Conservation (phyloP, 192 early-diverging fungal species). For the Funneliformis mosseae region DNA sequence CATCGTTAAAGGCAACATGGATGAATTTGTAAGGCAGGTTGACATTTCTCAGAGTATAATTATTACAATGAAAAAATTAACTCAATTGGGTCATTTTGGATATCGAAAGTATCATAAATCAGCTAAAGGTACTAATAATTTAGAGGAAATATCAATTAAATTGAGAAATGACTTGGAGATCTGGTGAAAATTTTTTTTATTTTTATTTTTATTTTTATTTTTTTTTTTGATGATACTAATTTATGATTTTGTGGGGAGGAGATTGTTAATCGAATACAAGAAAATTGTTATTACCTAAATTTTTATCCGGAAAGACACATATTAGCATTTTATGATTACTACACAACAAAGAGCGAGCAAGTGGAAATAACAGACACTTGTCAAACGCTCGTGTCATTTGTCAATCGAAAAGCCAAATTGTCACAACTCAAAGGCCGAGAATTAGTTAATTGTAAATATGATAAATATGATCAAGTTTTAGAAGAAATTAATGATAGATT, state of each 20-base stretch:
- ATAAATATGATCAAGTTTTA: neutral
- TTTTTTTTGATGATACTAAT: neutral
- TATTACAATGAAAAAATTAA: constrained; percentile 24
- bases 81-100: constrained; percentile 35
- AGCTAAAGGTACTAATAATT: neutral
- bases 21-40: constrained; percentile 32
- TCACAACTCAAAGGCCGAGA: neutral
- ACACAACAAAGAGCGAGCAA: neutral
- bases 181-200: neutral
- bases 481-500: constrained; percentile 18
- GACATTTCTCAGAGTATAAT: constrained; percentile 29
- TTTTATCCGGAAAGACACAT: constrained; percentile 20
- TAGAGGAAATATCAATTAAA: neutral
- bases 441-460: neutral
- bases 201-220: neutral
- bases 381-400: constrained; percentile 20
- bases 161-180: constrained; percentile 11
- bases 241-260: constrained; percentile 5
- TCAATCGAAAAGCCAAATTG: neutral
- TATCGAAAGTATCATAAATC: constrained; percentile 26
- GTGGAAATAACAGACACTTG: neutral
- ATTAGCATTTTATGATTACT: constrained; percentile 24
- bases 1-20: neutral
- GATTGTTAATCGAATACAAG: neutral
- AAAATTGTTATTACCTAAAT: constrained; percentile 21